Base-by-base conservation (phyloP, 257 asterid genomes). In the Jasminum sambac region DNA sequence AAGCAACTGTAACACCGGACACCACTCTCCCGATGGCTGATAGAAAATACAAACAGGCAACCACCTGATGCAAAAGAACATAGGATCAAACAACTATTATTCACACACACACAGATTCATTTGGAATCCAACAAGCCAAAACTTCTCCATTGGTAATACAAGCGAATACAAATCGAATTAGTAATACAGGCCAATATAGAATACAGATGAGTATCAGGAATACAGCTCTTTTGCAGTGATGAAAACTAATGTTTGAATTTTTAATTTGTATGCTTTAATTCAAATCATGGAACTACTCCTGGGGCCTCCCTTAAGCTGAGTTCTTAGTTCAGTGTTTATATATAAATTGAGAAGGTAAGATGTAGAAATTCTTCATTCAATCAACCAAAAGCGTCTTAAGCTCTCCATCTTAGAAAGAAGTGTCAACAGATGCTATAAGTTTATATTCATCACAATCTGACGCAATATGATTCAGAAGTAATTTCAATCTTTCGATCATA, bases 11-110 rank as follows among this genome's bases (percentile, higher is more conserved):
- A 16, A 85, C 95, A 66, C 91, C 92, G 0, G 99, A 83, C 39
- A 92, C 82, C 25, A 87, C 79, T 78, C 98, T 87, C 50, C 97
- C 99, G 11, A 91, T 67, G 50, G 86, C 96, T 2, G 99, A 95
- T 68, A 91, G 87, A 78, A 83, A 68, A 75, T 91, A 91, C n/a
- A 94, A 89, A 69, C 84, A 78, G 44, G 79, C 79, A 37, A 91
- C 89, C 43, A 93, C 97, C 97, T 91, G 85, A 11, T 17, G 60
- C 42, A 30, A 16, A 16, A 44, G 37, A 23, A 21, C 26, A 55
- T 55, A 55, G 23, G 62, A 10, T 55, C 59, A 21, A 55, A 9
- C 14, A 10, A 0, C 2, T 19, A 55, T 55, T 55, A 12, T 55
- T 14, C 14, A 43, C 16, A 43, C 11, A 43, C 11, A 48, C 10